Conservation (phyloP, 108 stramenopile species). For the Skeletonema tropicum region DNA sequence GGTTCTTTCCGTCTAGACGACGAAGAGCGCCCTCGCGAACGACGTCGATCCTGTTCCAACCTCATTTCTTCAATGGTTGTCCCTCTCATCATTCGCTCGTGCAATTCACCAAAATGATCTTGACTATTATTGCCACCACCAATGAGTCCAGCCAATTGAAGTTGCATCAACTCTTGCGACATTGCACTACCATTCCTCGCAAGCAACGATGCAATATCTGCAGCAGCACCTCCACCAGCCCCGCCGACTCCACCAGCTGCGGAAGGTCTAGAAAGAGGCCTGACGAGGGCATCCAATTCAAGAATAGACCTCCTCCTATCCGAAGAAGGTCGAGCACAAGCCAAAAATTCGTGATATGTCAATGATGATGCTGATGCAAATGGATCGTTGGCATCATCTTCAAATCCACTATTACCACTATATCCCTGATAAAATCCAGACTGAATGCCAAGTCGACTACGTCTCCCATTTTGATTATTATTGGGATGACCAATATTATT, state of each 20-base stretch:
- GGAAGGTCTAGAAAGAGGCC: conserved; percentile 29
- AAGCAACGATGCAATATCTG: conserved; percentile 1
- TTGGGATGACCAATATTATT: not conserved
- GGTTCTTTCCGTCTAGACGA: conserved; percentile 46
- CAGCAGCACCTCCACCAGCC: not conserved
- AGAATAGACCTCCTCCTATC: conserved; percentile 55
- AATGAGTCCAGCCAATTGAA: conserved; percentile 6
- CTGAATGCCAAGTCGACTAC: conserved; percentile 50
- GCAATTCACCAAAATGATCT: conserved; percentile 35
- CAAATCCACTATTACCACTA: conserved; percentile 12
- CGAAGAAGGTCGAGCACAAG: conserved; percentile 59
- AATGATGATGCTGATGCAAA: conserved; percentile 56
- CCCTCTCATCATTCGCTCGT: conserved; percentile 46
- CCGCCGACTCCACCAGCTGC: too few species aligned
- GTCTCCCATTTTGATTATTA: not conserved
- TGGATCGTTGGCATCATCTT: conserved; percentile 24
- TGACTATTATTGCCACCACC: not conserved
- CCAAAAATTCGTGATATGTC: conserved; percentile 67
- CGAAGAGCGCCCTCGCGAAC: conserved; percentile 23
- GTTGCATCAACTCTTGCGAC: conserved; percentile 17
- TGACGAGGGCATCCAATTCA: conserved; percentile 64
- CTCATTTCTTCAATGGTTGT: conserved; percentile 68
- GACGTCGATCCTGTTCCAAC: conserved; percentile 42
- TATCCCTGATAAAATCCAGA: conserved; percentile 55
- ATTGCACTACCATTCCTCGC: conserved; percentile 5